Evolutionary conservation across 208 protist species (phyloP).

Genomic region (Trypanosoma platydactyli): DNA sequence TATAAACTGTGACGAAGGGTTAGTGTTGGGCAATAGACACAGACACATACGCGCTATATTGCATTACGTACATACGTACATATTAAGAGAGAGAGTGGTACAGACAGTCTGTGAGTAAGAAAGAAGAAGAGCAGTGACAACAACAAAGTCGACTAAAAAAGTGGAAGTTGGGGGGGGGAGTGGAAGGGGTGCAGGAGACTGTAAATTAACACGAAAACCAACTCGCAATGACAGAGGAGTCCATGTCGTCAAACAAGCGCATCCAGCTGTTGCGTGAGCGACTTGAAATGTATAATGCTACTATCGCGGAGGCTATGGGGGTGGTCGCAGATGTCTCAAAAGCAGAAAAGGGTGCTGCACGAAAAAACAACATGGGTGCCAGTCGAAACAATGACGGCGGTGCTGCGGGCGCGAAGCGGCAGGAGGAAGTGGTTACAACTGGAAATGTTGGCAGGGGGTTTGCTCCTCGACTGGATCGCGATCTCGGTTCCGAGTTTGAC

Average conservation of each 20-base stretch:
- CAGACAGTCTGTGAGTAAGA: no score
- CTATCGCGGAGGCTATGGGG: constrained; percentile 30
- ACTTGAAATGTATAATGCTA: constrained; percentile 73
- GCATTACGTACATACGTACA: no score
- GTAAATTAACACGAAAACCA: not conserved
- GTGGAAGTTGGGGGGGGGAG: no score
- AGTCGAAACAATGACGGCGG: not conserved
- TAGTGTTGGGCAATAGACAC: no score
- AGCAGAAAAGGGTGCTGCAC: not conserved
- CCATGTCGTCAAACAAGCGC: constrained; percentile 38
- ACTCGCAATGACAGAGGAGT: constrained; percentile 13
- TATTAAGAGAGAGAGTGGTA: no score
- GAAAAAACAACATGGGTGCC: not conserved
- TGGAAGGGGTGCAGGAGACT: no score
- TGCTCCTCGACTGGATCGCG: constrained; percentile 14
- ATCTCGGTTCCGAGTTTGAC: constrained; percentile 14
- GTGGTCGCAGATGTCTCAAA: constrained; percentile 14
- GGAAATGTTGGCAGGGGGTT: not conserved
- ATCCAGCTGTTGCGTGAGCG: constrained; percentile 79
- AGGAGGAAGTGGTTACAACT: not conserved
- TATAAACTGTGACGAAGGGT: no score
- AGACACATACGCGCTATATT: no score
- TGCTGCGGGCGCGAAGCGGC: not conserved
- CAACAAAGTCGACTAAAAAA: no score
- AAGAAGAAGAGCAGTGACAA: no score